Conservation (phyloP, 1,139 yeast species). For the Yamadazyma dendronema region DNA sequence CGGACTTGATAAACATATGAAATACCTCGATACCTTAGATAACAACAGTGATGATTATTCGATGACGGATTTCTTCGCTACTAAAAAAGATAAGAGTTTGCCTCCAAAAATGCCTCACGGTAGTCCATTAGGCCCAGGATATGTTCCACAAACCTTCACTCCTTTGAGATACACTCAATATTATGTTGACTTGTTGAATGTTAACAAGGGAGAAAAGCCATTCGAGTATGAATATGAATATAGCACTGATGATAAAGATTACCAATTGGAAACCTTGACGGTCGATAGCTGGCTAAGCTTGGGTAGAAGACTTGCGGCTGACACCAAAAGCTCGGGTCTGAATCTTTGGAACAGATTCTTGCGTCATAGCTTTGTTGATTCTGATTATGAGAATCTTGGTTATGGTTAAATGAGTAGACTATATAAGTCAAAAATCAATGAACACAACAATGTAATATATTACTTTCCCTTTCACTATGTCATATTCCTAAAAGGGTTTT, state of each 20-base stretch:
- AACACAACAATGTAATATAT: too few relatives aligned
- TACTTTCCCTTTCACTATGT: too few relatives aligned
- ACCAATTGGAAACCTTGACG: slow-evolving; percentile 53
- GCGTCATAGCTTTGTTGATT: slow-evolving; percentile 57
- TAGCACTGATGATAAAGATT: slow-evolving; percentile 58
- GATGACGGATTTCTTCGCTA: slow-evolving; percentile 11
- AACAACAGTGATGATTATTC: slow-evolving; percentile 7
- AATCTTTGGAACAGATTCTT: slow-evolving; percentile 44
- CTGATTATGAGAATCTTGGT: slow-evolving; percentile 58
- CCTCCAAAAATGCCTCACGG: slow-evolving; percentile 63
- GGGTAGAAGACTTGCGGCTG: slow-evolving; percentile 50
- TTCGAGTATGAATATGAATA: slow-evolving; percentile 68
- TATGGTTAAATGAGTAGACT: slow-evolving; percentile 20
- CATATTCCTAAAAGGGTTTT: too few relatives aligned
- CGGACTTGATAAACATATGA: slow-evolving; percentile 37
- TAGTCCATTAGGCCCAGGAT: slow-evolving; percentile 70
- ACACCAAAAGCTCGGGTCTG: slow-evolving; percentile 18
- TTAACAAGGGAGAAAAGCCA: slow-evolving; percentile 46
- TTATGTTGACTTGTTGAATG: slow-evolving; percentile 57
- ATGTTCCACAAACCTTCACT: slow-evolving; percentile 64
- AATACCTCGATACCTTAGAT: slow-evolving; percentile 21
- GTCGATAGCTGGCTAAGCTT: slow-evolving; percentile 60
- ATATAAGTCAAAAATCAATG: background rate
- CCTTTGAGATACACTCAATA: slow-evolving; percentile 75
- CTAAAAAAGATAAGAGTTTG: slow-evolving; percentile 56